Evolutionary conservation across 2,329 filamentous ascomycete species (phyloP).

Genomic region (Colletotrichum ledebouriae): DNA sequence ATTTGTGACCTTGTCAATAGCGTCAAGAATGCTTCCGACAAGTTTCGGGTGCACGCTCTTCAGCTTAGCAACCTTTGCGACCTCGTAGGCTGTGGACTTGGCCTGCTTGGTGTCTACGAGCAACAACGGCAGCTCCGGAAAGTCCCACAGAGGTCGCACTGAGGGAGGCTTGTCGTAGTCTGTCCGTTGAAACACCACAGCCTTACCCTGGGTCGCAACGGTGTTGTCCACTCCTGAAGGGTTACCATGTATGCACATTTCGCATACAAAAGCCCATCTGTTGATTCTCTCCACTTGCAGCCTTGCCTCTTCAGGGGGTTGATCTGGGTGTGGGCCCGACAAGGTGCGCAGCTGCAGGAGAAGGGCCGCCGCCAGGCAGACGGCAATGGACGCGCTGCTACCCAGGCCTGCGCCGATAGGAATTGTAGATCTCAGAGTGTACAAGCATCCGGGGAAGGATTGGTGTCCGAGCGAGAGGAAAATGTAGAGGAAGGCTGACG

Average conservation of each 20-base stretch:
- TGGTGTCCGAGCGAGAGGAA: conserved; percentile 88
- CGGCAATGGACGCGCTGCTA: conserved; percentile 93
- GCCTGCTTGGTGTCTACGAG: conserved; percentile 90
- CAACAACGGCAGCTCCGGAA: conserved; percentile 91
- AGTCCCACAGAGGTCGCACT: conserved; percentile 84
- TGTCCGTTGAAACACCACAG: conserved; percentile 87
- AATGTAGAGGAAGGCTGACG: conserved; percentile 90
- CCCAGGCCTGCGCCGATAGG: conserved; percentile 92
- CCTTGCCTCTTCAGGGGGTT: conserved; percentile 88
- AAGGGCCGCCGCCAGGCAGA: conserved; percentile 87
- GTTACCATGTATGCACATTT: conserved; percentile 98
- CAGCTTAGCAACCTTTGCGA: conserved; percentile 85
- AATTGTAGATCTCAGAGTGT: conserved; percentile 93
- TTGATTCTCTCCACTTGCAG: conserved; percentile 96
- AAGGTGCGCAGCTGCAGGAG: conserved; percentile 90
- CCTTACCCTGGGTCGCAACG: conserved; percentile 92
- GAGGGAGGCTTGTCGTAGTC: conserved; percentile 83
- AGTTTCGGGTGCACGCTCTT: conserved; percentile 80
- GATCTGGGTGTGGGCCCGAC: conserved; percentile 91
- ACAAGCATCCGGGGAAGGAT: conserved; percentile 84
- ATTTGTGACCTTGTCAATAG: conserved; percentile 81
- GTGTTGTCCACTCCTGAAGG: conserved; percentile 98
- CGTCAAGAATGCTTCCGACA: conserved; percentile 84
- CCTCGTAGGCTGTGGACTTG: conserved; percentile 87
- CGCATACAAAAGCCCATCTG: conserved; percentile 95